Base-by-base conservation (phyloP, 202 grass and related monocot genomes). In the Dendrocalamus latiflorus region DNA sequence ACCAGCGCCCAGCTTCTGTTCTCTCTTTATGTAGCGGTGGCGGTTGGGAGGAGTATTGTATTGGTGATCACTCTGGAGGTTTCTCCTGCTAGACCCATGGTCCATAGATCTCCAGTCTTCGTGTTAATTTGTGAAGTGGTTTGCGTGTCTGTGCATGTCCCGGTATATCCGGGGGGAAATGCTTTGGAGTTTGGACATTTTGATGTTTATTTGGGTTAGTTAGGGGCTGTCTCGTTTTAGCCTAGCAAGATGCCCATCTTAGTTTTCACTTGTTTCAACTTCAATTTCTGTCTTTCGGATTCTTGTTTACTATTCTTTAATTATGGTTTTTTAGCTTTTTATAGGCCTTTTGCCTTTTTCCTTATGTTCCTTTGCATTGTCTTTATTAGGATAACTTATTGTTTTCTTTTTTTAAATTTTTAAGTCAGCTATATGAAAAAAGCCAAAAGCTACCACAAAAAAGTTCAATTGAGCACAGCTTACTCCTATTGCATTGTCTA, bases 131-230 rank as follows among this genome's bases (percentile, higher is more conserved):
- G 80, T 48, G 86, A 47, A 79, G 59, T 59, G 12, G 68, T 79
- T 67, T 67, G 79, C 80, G 39, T 34, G 80, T 22, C 68, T 33
- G 56, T 72, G 42, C 83, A 45, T 8, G 66, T n/a, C 48, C 73
- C 74, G 48, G 74, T 8, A 42, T 81, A 17, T 38, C 41, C 30
- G 62, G 85, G 72, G 41, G 26, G 26, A 0, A 39, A 12, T 49
- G 66, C 66, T 1, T 71, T 37, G 80, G 57, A 80, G 80, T 65
- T 65, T n/a, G 17, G 20, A n/a, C 65, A 18, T 76, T 47, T 65
- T 58, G 7, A 26, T 42, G 72, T 65, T 58, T 5, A 14, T 64
- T 68, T 38, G 65, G 80, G 11, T 66, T 73, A 7, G 58, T 67
- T 49, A 21, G 60, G 11, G 39, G 6, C 66, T 73, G 66, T 59